These are phyloP conservation scores for Tilletia walkeri DNA, from an alignment of 1,284 basidiomycete species.

Conservation along the genomic window DNA sequence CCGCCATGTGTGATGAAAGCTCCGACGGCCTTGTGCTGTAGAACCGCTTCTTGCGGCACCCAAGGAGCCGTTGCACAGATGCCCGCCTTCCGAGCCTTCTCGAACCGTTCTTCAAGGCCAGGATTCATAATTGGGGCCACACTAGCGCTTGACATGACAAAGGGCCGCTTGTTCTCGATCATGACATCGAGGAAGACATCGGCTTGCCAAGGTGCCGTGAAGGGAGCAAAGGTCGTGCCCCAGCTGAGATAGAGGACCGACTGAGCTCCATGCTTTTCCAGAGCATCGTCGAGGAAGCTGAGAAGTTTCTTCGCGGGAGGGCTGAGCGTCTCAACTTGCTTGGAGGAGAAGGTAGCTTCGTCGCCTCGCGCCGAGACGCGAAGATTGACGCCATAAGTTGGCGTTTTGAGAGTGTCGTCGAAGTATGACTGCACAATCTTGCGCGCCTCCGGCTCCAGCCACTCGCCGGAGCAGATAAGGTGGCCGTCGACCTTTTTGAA, in stretches of 20 bases:
- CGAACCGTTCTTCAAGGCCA: not conserved
- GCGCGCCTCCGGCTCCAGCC: conserved; percentile 2
- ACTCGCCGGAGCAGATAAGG: not conserved
- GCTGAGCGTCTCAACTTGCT: too few species aligned
- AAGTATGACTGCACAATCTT: not conserved
- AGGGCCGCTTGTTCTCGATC: conserved; percentile 10
- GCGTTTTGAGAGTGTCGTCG: not conserved
- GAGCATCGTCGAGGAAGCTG: conserved; percentile 1
- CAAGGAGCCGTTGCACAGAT: not conserved
- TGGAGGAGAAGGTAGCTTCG: too few species aligned
- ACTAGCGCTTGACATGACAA: not conserved
- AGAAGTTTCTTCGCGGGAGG: not conserved
- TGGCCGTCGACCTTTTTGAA: not conserved
- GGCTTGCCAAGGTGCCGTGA: not conserved
- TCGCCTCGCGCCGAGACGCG: not conserved
- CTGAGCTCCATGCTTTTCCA: not conserved
- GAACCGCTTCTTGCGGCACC: not conserved
- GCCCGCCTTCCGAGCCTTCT: not conserved
- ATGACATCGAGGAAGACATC: conserved; percentile 8
- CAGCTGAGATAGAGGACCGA: not conserved
- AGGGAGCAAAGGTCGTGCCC: not conserved
- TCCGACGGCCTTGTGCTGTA: not conserved
- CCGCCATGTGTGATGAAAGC: conserved; percentile 8
- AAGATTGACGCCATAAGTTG: not conserved
- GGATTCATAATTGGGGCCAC: not conserved